Percentiles rank a stretch among this genome's conserved stretches.
Evolutionary conservation across 2,329 filamentous ascomycete genomes (phyloP).

Genomic region (Trichophyton schoenleinii): DNA sequence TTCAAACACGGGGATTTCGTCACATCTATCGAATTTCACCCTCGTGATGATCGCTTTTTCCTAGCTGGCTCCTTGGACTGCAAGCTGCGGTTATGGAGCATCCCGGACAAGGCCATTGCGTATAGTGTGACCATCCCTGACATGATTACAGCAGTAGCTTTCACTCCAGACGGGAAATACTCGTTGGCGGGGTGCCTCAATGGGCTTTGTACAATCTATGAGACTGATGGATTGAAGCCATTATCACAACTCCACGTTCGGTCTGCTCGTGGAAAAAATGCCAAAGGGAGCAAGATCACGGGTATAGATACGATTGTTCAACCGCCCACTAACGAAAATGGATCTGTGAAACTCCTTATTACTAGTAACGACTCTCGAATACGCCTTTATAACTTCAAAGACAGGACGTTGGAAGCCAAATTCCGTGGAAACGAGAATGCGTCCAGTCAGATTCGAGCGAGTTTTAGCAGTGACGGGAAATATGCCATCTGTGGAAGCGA

Average conservation of each 20-base stretch:
- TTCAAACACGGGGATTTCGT: conserved; percentile 95
- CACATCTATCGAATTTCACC: conserved; percentile 88
- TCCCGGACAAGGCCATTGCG: conserved; percentile 87
- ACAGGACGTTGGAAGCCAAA: conserved; percentile 76
- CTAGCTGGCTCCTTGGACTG: conserved; percentile 84
- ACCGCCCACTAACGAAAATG: conserved; percentile 44
- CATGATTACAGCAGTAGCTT: conserved; percentile 86
- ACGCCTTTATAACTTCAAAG: conserved; percentile 74
- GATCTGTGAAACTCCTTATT: conserved; percentile 70
- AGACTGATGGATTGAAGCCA: conserved; percentile 78
- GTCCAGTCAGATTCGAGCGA: conserved; percentile 78
- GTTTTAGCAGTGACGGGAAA: conserved; percentile 72
- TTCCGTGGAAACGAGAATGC: conserved; percentile 84
- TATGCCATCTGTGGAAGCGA: conserved; percentile 91
- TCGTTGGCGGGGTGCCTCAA: conserved; percentile 79
- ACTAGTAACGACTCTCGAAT: conserved; percentile 92
- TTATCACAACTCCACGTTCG: conserved; percentile 84
- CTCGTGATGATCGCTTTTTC: conserved; percentile 90
- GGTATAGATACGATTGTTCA: conserved; percentile 66
- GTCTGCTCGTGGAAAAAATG: conserved; percentile 81
- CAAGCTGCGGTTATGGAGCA: conserved; percentile 85
- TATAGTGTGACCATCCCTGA: conserved; percentile 66
- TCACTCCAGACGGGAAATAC: conserved; percentile 81
- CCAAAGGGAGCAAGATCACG: conserved; percentile 94
- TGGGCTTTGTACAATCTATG: conserved; percentile 78